Conservation (phyloP, 2,329 filamentous ascomycete genomes). For the Phaeosphaeria sp. region DNA sequence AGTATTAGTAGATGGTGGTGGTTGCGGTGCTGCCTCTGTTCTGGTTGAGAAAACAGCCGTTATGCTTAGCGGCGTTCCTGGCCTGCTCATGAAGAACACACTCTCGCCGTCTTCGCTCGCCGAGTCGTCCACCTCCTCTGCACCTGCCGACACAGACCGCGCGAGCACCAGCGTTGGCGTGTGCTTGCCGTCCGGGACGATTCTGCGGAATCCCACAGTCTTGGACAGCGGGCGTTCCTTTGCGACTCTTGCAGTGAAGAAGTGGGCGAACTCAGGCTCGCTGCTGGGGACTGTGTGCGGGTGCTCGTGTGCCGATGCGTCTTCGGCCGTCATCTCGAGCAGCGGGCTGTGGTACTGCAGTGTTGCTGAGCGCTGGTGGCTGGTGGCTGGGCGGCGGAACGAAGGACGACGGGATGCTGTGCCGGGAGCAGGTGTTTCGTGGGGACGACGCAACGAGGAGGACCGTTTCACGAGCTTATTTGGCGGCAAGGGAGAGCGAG, state of each 20-base stretch:
- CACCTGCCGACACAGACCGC: constrained; percentile 42
- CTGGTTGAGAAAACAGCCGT: constrained; percentile 37
- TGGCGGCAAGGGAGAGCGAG: constrained; percentile 58
- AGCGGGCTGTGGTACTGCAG: constrained; percentile 62
- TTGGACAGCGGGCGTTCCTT: constrained; percentile 48
- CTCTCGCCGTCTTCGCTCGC: constrained; percentile 49
- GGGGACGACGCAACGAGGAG: constrained; percentile 61
- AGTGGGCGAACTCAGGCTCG: constrained; percentile 45
- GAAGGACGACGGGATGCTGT: constrained; percentile 69
- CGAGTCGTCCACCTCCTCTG: constrained; percentile 46
- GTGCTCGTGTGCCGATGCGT: constrained; percentile 27
- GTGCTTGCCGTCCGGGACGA: constrained; percentile 53
- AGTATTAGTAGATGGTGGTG: constrained; percentile 5
- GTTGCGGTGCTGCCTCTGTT: constrained; percentile 14
- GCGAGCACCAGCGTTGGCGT: constrained; percentile 59
- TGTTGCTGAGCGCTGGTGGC: constrained; percentile 77
- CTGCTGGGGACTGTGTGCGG: constrained; percentile 28
- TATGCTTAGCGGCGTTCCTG: constrained; percentile 47
- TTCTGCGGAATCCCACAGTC: constrained; percentile 51
- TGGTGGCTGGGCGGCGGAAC: constrained; percentile 77
- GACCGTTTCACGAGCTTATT: constrained; percentile 82
- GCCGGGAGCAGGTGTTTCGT: constrained; percentile 55
- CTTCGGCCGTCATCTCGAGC: constrained; percentile 36
- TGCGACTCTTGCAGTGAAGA: constrained; percentile 45
- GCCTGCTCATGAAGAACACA: constrained; percentile 47